Conservation (phyloP, 2,329 filamentous ascomycete species). For the Chaetomiaceae sp. region DNA sequence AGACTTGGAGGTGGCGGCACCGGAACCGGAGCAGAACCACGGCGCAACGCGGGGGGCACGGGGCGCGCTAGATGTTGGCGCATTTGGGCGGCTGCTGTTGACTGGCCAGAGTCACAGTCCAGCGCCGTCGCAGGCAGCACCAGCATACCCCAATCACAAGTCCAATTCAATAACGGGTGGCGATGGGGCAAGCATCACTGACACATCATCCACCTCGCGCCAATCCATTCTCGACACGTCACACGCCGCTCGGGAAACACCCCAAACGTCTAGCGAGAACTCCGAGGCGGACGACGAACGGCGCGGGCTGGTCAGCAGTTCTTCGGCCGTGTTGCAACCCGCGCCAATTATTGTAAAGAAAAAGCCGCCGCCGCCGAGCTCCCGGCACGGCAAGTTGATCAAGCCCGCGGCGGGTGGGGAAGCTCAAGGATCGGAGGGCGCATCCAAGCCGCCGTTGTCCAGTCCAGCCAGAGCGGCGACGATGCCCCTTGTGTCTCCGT, state of each 20-base stretch:
- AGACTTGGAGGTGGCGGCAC: constrained; percentile 41
- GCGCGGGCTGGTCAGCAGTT: constrained; percentile 30
- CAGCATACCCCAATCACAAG: constrained; percentile 19
- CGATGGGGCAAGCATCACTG: constrained; percentile 50
- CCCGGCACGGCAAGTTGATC: constrained; percentile 72
- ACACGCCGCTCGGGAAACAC: constrained; percentile 40
- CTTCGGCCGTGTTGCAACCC: constrained; percentile 16
- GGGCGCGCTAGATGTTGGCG: constrained; percentile 65
- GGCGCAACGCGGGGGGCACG: constrained; percentile 33
- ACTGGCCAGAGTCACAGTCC: constrained; percentile 56
- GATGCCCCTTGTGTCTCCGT: constrained; percentile 23
- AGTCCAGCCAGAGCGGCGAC: constrained; percentile 10
- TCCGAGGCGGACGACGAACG: constrained; percentile 47
- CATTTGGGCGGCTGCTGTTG: constrained; percentile 70
- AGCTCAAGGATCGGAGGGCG: constrained; percentile 31
- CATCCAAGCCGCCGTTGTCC: constrained; percentile 11
- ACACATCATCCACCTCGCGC: constrained; percentile 54
- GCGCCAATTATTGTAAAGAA: constrained; percentile 40
- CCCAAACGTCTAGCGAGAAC: constrained; percentile 55
- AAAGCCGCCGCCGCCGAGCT: constrained; percentile 67
- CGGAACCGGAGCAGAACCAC: constrained; percentile 32
- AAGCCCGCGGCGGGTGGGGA: constrained; percentile 38
- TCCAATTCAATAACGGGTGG: constrained; percentile 23
- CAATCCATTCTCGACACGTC: constrained; percentile 52
- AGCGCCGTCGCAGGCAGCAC: background rate